A percentile compares a stretch with the other conserved stretches of the same genome.
Evolutionary conservation across 768 basidiomycete genomes (phyloP).

Genomic region (Psilocybe subaeruginosa): DNA sequence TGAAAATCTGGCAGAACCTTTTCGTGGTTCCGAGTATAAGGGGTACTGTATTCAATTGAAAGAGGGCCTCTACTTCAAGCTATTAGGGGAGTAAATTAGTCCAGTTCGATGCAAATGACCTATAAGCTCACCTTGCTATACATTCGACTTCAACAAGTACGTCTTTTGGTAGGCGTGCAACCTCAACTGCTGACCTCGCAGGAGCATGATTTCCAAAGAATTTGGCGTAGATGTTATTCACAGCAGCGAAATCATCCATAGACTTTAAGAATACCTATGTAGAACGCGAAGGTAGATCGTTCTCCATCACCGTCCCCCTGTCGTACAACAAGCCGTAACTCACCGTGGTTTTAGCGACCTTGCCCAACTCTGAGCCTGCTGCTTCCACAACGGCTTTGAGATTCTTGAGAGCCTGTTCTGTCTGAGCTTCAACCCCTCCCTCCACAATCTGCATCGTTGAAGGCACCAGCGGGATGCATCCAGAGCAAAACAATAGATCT

Average conservation of each 20-base stretch:
- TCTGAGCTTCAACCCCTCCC: slow-evolving; percentile 80
- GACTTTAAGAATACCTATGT: slow-evolving; percentile 85
- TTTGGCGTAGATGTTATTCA: slow-evolving; percentile 81
- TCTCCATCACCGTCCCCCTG: neutral
- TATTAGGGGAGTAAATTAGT: slow-evolving; percentile 13
- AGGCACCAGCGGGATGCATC: slow-evolving; percentile 85
- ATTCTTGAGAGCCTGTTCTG: slow-evolving; percentile 85
- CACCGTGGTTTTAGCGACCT: slow-evolving; percentile 92
- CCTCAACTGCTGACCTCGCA: slow-evolving; percentile 91
- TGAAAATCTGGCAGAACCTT: neutral
- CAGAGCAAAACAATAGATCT: slow-evolving; percentile 87
- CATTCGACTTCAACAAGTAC: slow-evolving; percentile 93
- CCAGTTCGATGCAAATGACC: neutral
- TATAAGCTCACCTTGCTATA: slow-evolving; percentile 66
- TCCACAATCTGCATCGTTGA: slow-evolving; percentile 67
- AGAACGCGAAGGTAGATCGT: neutral
- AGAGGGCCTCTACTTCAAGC: slow-evolving; percentile 32
- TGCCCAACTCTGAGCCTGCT: slow-evolving; percentile 73
- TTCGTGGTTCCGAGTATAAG: neutral
- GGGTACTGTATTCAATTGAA: neutral
- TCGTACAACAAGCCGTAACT: slow-evolving; percentile 26
- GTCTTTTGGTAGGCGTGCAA: slow-evolving; percentile 85
- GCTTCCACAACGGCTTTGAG: slow-evolving; percentile 83
- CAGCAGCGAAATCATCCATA: slow-evolving; percentile 86
- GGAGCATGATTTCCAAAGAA: slow-evolving; percentile 94